Conservation (phyloP, 805 yeast species). For the Wickerhamomyces alni region DNA sequence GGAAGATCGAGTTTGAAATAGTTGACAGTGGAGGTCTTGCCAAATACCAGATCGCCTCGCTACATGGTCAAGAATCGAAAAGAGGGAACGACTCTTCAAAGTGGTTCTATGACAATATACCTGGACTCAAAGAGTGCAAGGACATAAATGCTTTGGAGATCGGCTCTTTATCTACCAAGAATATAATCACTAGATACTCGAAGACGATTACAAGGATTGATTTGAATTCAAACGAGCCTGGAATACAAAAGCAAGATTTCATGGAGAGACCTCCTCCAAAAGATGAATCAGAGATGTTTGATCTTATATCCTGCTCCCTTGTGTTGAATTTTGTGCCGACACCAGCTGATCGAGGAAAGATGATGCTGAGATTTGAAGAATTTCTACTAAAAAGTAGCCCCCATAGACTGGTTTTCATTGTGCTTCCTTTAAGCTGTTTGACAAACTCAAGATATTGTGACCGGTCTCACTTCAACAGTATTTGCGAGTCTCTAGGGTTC, state of each 20-base stretch:
- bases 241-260: constrained; percentile 74
- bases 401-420: constrained; percentile 54
- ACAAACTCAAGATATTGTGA: constrained; percentile 76
- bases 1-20: constrained; percentile 56
- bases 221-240: constrained; percentile 70
- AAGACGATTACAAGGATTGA: constrained; percentile 54
- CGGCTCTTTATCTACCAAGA: constrained; percentile 70
- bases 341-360: constrained; percentile 63
- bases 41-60: constrained; percentile 79
- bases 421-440: constrained; percentile 84
- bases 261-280: constrained; percentile 66
- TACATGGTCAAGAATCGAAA: constrained; percentile 68
- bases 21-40: constrained; percentile 67
- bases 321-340: constrained; percentile 87
- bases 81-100: constrained; percentile 94
- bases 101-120: constrained; percentile 67
- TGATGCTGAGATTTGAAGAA: constrained; percentile 55
- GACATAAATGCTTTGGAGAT: constrained; percentile 59
- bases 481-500: constrained; percentile 63
- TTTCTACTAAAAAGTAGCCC: constrained; percentile 38
- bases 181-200: constrained; percentile 45
- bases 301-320: constrained; percentile 73
- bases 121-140: constrained; percentile 21
- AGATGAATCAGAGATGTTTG: constrained; percentile 40
- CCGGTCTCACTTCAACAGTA: constrained; percentile 30